Percentiles rank a stretch among this genome's conserved stretches.
These are phyloP conservation scores for Syzygium oleosum DNA, from an alignment of 345 rosid species.

Conservation along the genomic window DNA sequence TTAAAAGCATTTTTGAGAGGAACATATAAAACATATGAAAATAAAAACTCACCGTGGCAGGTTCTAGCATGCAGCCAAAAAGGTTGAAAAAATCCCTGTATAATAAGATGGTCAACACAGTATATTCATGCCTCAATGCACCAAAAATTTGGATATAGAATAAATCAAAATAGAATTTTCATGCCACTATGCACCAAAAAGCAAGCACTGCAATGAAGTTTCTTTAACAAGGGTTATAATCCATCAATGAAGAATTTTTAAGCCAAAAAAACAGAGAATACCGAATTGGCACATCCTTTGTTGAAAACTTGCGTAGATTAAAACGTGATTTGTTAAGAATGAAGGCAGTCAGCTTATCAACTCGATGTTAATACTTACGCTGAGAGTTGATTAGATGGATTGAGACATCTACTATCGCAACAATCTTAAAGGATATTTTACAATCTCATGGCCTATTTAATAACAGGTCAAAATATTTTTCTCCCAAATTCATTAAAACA, in stretches of 20 bases:
- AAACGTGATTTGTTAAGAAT: background rate
- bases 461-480: background rate
- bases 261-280: background rate
- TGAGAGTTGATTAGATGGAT: background rate
- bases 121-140: background rate
- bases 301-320: background rate
- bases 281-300: background rate
- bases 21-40: background rate
- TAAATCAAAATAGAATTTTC: background rate
- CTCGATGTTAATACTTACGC: background rate
- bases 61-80: slow-evolving; percentile 72
- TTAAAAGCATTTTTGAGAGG: background rate
- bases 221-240: background rate
- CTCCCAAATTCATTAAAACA: background rate
- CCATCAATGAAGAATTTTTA: background rate
- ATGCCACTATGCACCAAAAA: background rate
- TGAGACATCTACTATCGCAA: background rate
- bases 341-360: background rate
- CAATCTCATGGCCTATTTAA: background rate
- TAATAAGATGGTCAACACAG: background rate
- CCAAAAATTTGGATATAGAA: background rate
- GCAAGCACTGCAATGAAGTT: background rate
- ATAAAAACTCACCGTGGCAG: slow-evolving; percentile 58
- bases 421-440: background rate
- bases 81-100: slow-evolving; percentile 77